Evolutionary conservation across 768 basidiomycete species (phyloP).

Genomic region (Lactarius sanguifluus): DNA sequence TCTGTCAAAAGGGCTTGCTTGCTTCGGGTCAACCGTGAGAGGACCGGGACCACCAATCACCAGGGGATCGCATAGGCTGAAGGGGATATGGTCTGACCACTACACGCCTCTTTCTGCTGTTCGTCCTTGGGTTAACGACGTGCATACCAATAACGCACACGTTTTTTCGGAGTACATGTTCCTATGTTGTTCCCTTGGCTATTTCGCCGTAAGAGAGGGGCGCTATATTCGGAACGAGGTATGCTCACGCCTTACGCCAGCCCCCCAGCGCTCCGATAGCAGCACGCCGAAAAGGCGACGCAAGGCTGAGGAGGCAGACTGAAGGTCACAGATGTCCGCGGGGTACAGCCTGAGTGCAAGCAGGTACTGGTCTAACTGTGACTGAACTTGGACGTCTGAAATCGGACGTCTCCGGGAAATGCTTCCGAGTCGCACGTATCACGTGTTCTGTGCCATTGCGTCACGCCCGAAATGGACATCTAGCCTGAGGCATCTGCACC

Average conservation of each 20-base stretch:
- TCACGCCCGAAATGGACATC: too few species aligned
- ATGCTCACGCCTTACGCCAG: background rate
- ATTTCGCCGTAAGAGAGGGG: too few species aligned
- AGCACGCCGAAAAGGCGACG: background rate
- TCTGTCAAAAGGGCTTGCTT: background rate
- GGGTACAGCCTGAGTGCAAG: background rate
- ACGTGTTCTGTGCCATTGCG: background rate
- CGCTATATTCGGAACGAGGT: background rate
- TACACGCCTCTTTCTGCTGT: background rate
- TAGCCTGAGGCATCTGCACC: too few species aligned
- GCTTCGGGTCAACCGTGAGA: background rate
- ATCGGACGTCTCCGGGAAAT: too few species aligned
- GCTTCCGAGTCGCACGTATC: background rate
- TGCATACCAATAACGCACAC: background rate
- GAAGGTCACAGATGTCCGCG: background rate
- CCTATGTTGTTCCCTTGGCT: too few species aligned
- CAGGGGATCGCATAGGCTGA: background rate
- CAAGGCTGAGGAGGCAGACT: background rate
- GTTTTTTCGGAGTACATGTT: background rate
- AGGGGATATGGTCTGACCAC: background rate
- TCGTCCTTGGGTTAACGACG: background rate
- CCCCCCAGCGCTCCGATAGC: background rate
- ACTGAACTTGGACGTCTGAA: too few species aligned
- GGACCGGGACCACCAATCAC: background rate
- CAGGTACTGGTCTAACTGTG: background rate